Evolutionary conservation across 495 filamentous ascomycete species (phyloP).

Genomic region (Cercophora sp.): DNA sequence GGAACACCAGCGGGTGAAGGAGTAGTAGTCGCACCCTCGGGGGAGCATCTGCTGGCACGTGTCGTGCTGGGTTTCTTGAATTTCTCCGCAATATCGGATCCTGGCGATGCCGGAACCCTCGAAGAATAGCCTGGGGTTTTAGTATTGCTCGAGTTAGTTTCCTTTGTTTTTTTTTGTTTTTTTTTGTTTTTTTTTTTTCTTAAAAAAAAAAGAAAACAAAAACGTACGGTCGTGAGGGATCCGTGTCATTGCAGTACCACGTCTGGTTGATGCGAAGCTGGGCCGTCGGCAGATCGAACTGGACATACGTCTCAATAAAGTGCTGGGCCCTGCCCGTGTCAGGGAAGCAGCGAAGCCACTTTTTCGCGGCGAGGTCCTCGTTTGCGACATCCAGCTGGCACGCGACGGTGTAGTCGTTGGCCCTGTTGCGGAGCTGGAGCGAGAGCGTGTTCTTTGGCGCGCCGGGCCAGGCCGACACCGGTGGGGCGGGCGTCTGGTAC

Average conservation of each 20-base stretch:
- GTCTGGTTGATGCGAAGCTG: conserved; percentile 7
- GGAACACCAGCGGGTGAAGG: background rate
- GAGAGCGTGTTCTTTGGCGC: background rate
- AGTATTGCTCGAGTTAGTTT: background rate
- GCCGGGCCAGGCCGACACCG: background rate
- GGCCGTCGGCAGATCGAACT: background rate
- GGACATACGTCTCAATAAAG: conserved; percentile 1
- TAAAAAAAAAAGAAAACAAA: background rate
- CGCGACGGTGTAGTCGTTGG: background rate
- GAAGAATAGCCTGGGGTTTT: background rate
- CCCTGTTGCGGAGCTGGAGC: background rate
- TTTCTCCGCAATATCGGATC: background rate
- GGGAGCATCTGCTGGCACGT: background rate
- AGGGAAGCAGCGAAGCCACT: background rate
- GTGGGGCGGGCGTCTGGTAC: background rate
- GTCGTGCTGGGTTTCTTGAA: background rate
- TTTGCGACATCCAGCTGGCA: background rate
- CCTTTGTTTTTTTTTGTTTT: too few species aligned
- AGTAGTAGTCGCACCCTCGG: background rate
- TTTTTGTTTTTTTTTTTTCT: background rate
- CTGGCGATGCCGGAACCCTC: background rate
- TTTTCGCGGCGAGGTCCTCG: background rate
- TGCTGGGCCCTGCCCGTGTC: background rate
- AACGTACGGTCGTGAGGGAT: background rate
- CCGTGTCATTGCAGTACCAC: conserved; percentile 2